A percentile compares a stretch with the other conserved stretches of the same genome.
Evolutionary conservation across 2,329 filamentous ascomycete genomes (phyloP).

Genomic region (Tolypocladium pustulatum): DNA sequence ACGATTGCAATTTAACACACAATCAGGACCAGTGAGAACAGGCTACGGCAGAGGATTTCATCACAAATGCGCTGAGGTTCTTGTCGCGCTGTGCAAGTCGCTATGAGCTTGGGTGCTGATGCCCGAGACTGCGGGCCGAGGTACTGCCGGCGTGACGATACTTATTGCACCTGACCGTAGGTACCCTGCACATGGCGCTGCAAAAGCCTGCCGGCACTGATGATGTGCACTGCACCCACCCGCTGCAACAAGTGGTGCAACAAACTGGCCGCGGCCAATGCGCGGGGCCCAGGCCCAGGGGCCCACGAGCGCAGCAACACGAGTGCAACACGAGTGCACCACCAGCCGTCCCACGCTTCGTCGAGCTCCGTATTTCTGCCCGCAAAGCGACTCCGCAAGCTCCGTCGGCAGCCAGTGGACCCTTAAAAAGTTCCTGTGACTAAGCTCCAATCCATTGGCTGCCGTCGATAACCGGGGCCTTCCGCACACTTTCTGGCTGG

Average conservation of each 20-base stretch:
- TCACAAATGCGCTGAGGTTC: no score
- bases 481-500: not conserved
- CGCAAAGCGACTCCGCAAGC: not conserved
- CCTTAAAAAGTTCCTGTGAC: not conserved
- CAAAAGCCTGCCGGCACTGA: not conserved
- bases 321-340: not conserved
- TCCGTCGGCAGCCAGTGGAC: not conserved
- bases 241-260: not conserved
- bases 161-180: no score
- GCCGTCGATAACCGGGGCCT: slow-evolving; percentile 15
- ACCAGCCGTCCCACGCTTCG: not conserved
- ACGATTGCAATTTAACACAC: no score
- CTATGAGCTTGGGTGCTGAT: no score
- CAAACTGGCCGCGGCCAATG: no score
- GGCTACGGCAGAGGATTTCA: no score
- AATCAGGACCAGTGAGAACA: no score
- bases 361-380: not conserved
- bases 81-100: no score
- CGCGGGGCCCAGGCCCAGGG: not conserved
- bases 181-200: not conserved
- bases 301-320: not conserved
- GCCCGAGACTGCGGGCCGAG: no score
- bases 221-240: not conserved
- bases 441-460: slow-evolving; percentile 12
- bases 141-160: no score